Base-by-base conservation (phyloP, 116 monocot species). In the Dioscorea cayenensis region DNA sequence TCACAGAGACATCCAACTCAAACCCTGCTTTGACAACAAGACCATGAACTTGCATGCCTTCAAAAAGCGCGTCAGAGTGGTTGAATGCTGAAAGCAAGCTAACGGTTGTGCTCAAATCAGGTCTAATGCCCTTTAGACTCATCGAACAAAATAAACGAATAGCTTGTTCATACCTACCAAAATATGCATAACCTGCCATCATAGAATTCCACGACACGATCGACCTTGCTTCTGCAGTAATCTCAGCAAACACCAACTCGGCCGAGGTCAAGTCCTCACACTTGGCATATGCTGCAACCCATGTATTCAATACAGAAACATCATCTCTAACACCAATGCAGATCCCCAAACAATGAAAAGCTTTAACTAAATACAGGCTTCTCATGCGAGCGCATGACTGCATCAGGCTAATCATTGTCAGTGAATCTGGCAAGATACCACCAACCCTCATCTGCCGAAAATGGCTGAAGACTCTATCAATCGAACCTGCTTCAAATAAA, bases 141-240 rank as follows among this genome's bases (percentile, higher is more conserved):
- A 82, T 82, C 6, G 0, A 14, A 43, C 14, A 17, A 29, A 77
- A 77, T 6, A 73, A 66, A 49, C 9, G 19, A 62, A 37, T 19
- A 18, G 62, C 77, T 66, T 77, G 66, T 25, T 65, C 60, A 14
- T 29, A 60, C 28, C 60, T 69, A 9, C 74, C 65, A 50, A 77
- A 28, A 70, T 25, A 37, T 18, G 77, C 69, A 36, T 68, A 82
- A 29, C 82, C 66, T 0, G 82, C 64, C 11, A 82, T 82, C 69
- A 82, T 66, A 38, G 82, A 77, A 73, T 82, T 82, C 73, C 77
- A 82, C 7, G 77, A 82, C 28, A 82, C 82, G 12, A 66, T 70
- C 7, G 82, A 70, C 37, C 70, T 82, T n/a, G 36, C 27, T 8
- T 5, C 38, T 14, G 7, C 2, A 4, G 73, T 38, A 70, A 77